phyloP scores from a whole-genome alignment of 176 grass and related monocot species.

The maize (Zea mays) region Zm-B73-REFERENCE-NAM-5.0 NC_050099.1:190249501-190250000 shows the following conservation, averaged over 20 bases:
- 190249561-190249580: not conserved
- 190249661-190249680: not conserved
- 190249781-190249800: conserved; percentile 76
- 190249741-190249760: conserved; percentile 56
- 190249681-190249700: conserved; percentile 26
- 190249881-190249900: not conserved
- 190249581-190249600: not conserved
- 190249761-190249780: conserved; percentile 74
- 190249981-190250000: not conserved
- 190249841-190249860: conserved; percentile 47
- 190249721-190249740: conserved; percentile 64
- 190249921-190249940: not conserved
- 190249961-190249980: not conserved
- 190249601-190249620: not conserved
- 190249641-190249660: not conserved
- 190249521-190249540: conserved; percentile 69
- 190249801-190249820: conserved; percentile 58
- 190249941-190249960: not conserved
- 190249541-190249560: conserved; percentile 30
- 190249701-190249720: conserved; percentile 68
- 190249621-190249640: not conserved
- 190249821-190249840: conserved; percentile 54
- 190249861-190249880: not conserved
- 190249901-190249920: not conserved
- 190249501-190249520: conserved; percentile 65